Conservation (phyloP, 2,329 filamentous ascomycete genomes). For the Colletotrichum simmondsii region DNA sequence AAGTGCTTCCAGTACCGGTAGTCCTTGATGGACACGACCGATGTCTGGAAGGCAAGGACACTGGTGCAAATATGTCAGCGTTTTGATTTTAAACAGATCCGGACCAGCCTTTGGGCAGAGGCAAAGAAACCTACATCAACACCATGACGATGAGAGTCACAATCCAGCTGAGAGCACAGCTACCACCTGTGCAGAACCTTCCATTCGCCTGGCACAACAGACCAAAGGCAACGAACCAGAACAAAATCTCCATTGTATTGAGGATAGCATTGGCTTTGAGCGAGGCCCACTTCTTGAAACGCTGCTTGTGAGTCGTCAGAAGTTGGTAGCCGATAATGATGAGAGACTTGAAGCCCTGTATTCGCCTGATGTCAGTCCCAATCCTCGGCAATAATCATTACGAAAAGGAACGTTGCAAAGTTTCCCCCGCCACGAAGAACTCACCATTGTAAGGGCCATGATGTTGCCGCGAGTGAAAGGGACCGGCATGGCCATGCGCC, state of each 20-base stretch:
- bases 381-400: background rate
- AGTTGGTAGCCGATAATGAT: constrained; percentile 53
- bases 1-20: constrained; percentile 17
- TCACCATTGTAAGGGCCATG: constrained; percentile 32
- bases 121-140: constrained; percentile 15
- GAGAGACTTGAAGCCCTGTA: constrained; percentile 49
- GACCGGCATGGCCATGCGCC: constrained; percentile 17
- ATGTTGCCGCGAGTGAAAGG: constrained; percentile 23
- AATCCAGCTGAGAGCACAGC: constrained; percentile 30
- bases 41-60: constrained; percentile 24
- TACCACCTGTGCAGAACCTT: constrained; percentile 24
- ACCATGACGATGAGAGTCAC: constrained; percentile 18
- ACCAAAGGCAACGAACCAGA: constrained; percentile 44
- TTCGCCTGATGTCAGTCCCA: background rate
- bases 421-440: background rate
- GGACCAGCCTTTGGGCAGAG: no score
- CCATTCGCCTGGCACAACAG: constrained; percentile 17
- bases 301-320: constrained; percentile 45
- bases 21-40: constrained; percentile 20
- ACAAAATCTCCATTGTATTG: constrained; percentile 52
- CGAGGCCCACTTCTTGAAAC: constrained; percentile 48
- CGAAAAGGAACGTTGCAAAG: background rate
- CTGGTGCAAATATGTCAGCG: background rate
- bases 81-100: background rate
- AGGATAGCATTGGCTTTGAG: constrained; percentile 53